Evolutionary conservation across 78 protist genomes (phyloP), one percentile per base, ranked within the genome.

Genomic region (Guillardia theta): DNA sequence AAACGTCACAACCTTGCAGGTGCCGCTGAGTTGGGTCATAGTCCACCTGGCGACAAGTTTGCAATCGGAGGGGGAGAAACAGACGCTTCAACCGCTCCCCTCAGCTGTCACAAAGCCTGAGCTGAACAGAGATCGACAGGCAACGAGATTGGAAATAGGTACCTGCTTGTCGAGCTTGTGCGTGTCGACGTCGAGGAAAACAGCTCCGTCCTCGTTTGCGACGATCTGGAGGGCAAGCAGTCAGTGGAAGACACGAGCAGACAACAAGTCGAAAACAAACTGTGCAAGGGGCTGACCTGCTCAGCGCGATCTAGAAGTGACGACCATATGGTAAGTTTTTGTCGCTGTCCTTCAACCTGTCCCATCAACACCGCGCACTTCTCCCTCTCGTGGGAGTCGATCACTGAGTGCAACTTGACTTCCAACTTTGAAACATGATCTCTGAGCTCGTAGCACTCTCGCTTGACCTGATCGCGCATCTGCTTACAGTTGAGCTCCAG

Each of bases 361-460:
- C 83, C 83, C 36, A 70, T 12, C n/a, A 70, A 43, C 83, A 70
- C 83, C 21, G 83, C 83, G 83, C 83, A 43, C 83, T 70, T 24
- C 41, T 70, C 45, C 36, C 83, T 36, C 41, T 70, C 83, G 36
- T 33, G 83, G 0, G 41, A 1, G 45, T 70, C 83, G 33, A 70
- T 33, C 41, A 70, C 83, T 18, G 12, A 18, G 33, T 21, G 18
- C 62, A 53, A 18, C 62, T 53, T 53, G 62, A 21, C 45, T 33
- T 12, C 83, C 3, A 4, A 3, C 8, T 1, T 43, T 33, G 36
- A 0, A 22, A 70, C 41, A 70, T 6, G 83, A 22, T 5, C 78
- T 36, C 4, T 24, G n/a, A 12, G 22, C 45, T 70, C 78, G 12
- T 21, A 5, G 78, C 78, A 64, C 39, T 64, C 33, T 15, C 78